Evolutionary conservation across 2,329 filamentous ascomycete genomes (phyloP), one percentile per base, ranked within the genome.

Genomic region (Aspergillus sp.): DNA sequence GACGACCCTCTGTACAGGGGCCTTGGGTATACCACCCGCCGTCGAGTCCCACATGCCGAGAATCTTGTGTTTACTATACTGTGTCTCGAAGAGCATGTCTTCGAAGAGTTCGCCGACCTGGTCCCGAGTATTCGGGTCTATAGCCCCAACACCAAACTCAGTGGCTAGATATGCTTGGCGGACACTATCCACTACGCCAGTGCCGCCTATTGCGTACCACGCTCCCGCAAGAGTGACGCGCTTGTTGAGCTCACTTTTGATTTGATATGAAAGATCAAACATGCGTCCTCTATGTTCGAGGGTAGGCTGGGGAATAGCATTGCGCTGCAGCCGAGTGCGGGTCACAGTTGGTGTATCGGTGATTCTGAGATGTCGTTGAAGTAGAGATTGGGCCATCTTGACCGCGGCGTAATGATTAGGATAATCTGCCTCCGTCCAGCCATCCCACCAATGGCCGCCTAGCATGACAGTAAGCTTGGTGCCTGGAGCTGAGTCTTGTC

Each of bases 401-500:
- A 91, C 79, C 17, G 87, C 92, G 66, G 91, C 84, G 15, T 88
- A 81, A 64, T 88, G 83, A 54, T 84, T 80, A 0, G 92, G 93
- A 60, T 86, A 86, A 45, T 81, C 79, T 2, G 76, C 70, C 53
- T 72, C 50, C 66, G 69, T 71, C 80, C 84, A 87, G 61, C 81
- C 84, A 74, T 92, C 84, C 92, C 92, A 98, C 85, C 91, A 92
- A 78, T 97, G 93, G 1, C 95, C 95, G 62, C 95, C 95, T 60
- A 99, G 82, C 88, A 99, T 96, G 69, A 98, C 91, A 17, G 94
- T 97, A 57, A 98, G 78, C 76, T 96, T 97, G 15, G 92, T 96
- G 25, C 91, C 92, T 0, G 75, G 72, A 1, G 76, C 82, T 4
- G 78, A 81, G 72, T 90, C 86, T 68, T 85, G 82, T 19, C 83